Base-by-base conservation (phyloP, 1,284 basidiomycete genomes). In the Microstroma glucosiphilum region DNA sequence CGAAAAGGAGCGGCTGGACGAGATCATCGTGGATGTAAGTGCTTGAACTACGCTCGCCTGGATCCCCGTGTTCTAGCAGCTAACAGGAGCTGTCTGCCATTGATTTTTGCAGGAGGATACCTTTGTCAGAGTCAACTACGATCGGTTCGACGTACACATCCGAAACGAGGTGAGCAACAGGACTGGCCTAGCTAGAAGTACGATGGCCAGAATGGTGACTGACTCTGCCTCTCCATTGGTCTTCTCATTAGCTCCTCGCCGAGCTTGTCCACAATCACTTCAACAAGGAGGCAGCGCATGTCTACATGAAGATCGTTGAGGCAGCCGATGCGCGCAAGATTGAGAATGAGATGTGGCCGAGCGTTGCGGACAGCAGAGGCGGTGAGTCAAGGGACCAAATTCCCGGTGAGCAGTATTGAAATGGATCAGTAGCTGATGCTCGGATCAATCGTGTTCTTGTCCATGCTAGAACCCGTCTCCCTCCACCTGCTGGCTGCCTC, bases 61-160 rank as follows among this genome's bases (percentile, higher is more conserved):
- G 9, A 9, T 37, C 30, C 30, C 9, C 30, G 30, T 9, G 30
- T 37, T 37, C 30, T 37, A 37, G 9, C 9, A 37, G 30, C 30
- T 37, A 9, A 37, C 30, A 9, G 9, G 30, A 37, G 3, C 9
- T 4, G 4, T 37, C 30, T 37, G 30, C 9, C 30, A 3, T 37
- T 9, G 30, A 3, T 3, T 37, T 9, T 9, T 9, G 3, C 30
- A 37, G 30, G 85, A 88, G 21, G 82, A 82, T 2, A 84, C 88
- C 23, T 88, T 88, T 80, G 89, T 92, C 76, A 86, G 89, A 54
- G 85, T 96, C 60, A 92, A 96, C 80, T 89, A 87, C 74, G 89
- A 93, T 69, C 88, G 87, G 69, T 94, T 93, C 80, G 88, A 90
- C 70, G 83, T 92, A 40, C 87, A 91, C 71, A 86, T 96, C 57